phyloP scores from a whole-genome alignment of 1,139 yeast species.

The Chernovozyma sophiae-reginae region DNA sequence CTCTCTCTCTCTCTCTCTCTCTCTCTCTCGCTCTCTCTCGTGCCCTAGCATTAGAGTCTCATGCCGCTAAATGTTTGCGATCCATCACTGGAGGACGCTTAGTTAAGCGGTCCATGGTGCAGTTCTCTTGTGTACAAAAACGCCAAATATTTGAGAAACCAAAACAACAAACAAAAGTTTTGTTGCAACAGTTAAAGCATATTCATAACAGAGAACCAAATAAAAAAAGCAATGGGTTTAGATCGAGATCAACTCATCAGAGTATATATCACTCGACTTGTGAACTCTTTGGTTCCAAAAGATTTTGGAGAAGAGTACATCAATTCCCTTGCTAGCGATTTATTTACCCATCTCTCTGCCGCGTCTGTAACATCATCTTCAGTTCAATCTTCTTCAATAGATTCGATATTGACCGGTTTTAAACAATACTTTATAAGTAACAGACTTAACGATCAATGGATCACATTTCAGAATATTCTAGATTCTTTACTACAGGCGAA shows the following conservation, averaged over 20 bases:
- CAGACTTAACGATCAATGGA: slow-evolving; percentile 28
- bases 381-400: slow-evolving; percentile 11
- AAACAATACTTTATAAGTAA: slow-evolving; percentile 24
- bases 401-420: slow-evolving; percentile 19
- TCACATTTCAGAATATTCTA: slow-evolving; percentile 26
- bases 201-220: too few species aligned
- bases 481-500: slow-evolving; percentile 26
- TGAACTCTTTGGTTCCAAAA: slow-evolving; percentile 34
- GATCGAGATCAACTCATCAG: slow-evolving; percentile 31
- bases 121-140: too few species aligned
- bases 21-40: too few species aligned
- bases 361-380: slow-evolving; percentile 9
- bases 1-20: too few species aligned
- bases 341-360: slow-evolving; percentile 16
- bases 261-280: slow-evolving; percentile 35
- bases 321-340: slow-evolving; percentile 30
- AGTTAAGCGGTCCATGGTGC: too few species aligned
- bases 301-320: slow-evolving; percentile 38
- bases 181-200: too few species aligned
- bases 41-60: too few species aligned
- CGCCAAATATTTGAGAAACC: too few species aligned
- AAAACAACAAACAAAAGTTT: too few species aligned
- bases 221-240: slow-evolving; percentile 10
- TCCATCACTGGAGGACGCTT: too few species aligned
- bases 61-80: too few species aligned